Percentiles rank a stretch among this genome's conserved stretches.
phyloP scores from a whole-genome alignment of 768 basidiomycete genomes.

The Termitomyces bulborhizus region DNA sequence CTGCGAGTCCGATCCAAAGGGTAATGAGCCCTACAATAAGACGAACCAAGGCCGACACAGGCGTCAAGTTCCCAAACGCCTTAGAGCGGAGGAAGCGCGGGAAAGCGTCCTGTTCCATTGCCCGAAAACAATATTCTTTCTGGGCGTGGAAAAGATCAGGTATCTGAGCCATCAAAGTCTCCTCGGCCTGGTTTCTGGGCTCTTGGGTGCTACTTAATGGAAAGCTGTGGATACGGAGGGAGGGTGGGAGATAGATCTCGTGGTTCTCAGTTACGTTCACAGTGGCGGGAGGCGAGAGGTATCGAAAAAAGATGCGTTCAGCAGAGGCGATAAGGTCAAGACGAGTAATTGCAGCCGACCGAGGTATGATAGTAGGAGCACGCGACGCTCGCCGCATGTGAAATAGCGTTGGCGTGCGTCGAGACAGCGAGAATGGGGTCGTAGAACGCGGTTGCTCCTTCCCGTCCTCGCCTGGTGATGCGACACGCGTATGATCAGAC shows the following conservation, averaged over 20 bases:
- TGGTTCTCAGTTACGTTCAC: constrained; percentile 85
- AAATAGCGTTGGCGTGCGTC: constrained; percentile 73
- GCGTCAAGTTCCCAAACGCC: constrained; percentile 97
- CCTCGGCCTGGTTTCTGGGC: constrained; percentile 63
- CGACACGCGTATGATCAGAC: constrained; percentile 40
- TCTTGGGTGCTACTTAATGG: constrained; percentile 72
- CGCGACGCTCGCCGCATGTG: constrained; percentile 72
- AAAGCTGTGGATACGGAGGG: constrained; percentile 87
- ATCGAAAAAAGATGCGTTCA: constrained; percentile 93
- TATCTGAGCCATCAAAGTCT: constrained; percentile 76
- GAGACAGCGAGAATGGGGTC: constrained; percentile 74
- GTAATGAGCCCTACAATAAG: constrained; percentile 79
- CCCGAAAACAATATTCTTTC: constrained; percentile 95
- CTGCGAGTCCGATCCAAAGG: constrained; percentile 93
- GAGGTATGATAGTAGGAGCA: constrained; percentile 91
- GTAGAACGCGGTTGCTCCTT: constrained; percentile 55
- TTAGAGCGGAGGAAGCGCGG: constrained; percentile 93
- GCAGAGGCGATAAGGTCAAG: constrained; percentile 88
- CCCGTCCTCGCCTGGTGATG: constrained; percentile 33
- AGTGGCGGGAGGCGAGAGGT: constrained; percentile 77
- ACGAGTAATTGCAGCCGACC: constrained; percentile 85
- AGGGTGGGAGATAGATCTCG: constrained; percentile 95
- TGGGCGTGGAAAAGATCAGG: constrained; percentile 97
- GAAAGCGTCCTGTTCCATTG: constrained; percentile 94
- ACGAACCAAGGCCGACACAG: constrained; percentile 81